A percentile compares a stretch with the other conserved stretches of the same genome.
These are phyloP conservation scores for Thermoascus crustaceus DNA, from an alignment of 2,329 filamentous ascomycete species.

Conservation along the genomic window DNA sequence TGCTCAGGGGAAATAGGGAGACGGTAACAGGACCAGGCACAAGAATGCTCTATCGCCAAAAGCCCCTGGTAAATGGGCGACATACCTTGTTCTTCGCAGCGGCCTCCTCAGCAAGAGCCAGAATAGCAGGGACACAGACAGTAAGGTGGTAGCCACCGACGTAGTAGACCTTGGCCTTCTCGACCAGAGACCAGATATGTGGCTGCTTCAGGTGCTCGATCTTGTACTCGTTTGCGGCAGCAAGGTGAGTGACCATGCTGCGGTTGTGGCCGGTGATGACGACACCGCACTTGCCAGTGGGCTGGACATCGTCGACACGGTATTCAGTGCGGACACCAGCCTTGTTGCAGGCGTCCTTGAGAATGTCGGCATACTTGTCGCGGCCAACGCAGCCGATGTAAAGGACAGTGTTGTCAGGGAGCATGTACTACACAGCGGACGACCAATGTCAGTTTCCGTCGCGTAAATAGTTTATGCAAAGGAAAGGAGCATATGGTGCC, in stretches of 20 bases:
- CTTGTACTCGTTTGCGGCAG: slow-evolving; percentile 95
- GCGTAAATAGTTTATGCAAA: background rate
- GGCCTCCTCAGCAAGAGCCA: slow-evolving; percentile 84
- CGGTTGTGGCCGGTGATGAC: slow-evolving; percentile 96
- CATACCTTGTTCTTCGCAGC: slow-evolving; percentile 74
- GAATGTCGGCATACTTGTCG: slow-evolving; percentile 89
- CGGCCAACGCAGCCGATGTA: slow-evolving; percentile 91
- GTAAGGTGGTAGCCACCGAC: slow-evolving; percentile 97
- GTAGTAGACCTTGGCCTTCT: slow-evolving; percentile 83
- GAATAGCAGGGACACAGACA: slow-evolving; percentile 82
- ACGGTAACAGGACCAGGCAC: no score
- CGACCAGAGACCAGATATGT: slow-evolving; percentile 83
- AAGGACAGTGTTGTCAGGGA: slow-evolving; percentile 78
- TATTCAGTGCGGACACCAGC: slow-evolving; percentile 92
- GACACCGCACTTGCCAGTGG: slow-evolving; percentile 90
- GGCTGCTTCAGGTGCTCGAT: slow-evolving; percentile 85
- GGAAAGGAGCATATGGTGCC: background rate
- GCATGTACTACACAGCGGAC: slow-evolving; percentile 61
- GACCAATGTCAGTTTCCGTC: no score
- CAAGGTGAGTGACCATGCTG: slow-evolving; percentile 89
- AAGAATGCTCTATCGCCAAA: no score
- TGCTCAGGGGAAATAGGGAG: no score
- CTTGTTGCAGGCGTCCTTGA: slow-evolving; percentile 75
- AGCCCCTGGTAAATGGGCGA: no score
- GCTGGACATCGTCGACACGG: slow-evolving; percentile 72